phyloP scores from a whole-genome alignment of 768 basidiomycete species.

The Rhodotorula graminis region DNA sequence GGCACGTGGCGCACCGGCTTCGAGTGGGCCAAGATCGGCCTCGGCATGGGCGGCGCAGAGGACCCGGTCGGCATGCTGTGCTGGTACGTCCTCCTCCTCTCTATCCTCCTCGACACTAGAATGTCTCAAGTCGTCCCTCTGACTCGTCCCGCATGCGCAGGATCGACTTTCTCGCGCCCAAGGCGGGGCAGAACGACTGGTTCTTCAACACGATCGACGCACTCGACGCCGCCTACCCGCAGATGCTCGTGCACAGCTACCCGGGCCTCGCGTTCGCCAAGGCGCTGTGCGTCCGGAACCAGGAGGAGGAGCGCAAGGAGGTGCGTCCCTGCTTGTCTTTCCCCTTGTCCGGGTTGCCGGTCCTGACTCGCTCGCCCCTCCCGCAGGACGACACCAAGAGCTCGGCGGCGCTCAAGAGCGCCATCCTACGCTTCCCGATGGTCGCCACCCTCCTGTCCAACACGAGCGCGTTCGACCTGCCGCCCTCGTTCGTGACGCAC shows the following conservation, averaged over 20 bases:
- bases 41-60: conserved; percentile 18
- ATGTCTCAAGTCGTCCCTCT: no score
- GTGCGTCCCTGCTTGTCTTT: conserved; percentile 44
- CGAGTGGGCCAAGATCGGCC: conserved; percentile 66
- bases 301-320: conserved; percentile 48
- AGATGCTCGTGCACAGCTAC: conserved; percentile 57
- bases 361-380: background rate
- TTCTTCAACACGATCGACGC: conserved; percentile 55
- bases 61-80: conserved; percentile 56
- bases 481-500: conserved; percentile 24
- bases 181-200: conserved; percentile 75
- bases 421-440: conserved; percentile 71
- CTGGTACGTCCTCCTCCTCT: conserved; percentile 45
- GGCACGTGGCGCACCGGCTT: conserved; percentile 86
- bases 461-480: conserved; percentile 50
- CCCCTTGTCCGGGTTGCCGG: accelerated
- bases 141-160: conserved; percentile 20
- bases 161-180: conserved; percentile 78
- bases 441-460: conserved; percentile 77
- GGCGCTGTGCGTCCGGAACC: conserved; percentile 42
- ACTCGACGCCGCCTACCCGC: conserved; percentile 41
- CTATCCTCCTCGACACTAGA: no score
- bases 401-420: conserved; percentile 65
- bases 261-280: conserved; percentile 56
- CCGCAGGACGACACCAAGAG: conserved; percentile 58